Conservation (phyloP, 441 rosid species). For the Francoa sonchifolia region DNA sequence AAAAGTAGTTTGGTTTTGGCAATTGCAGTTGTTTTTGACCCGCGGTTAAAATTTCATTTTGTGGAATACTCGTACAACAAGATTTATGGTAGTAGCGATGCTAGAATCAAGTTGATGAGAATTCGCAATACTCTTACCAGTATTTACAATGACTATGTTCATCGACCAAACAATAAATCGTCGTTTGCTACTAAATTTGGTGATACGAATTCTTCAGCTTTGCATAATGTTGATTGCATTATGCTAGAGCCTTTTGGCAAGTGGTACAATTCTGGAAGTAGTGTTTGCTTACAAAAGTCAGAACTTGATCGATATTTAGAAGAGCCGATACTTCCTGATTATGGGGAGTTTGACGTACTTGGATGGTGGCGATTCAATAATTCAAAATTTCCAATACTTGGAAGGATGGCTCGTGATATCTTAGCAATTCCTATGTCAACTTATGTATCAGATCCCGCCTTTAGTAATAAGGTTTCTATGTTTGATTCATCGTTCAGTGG, state of each 20-base stretch:
- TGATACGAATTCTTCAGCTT: background rate
- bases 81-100: slow-evolving; percentile 1
- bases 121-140: background rate
- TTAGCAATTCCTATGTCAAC: slow-evolving; percentile 1
- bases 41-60: background rate
- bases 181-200: background rate
- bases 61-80: background rate
- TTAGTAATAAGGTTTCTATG: background rate
- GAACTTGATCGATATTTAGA: slow-evolving; percentile 1
- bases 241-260: background rate
- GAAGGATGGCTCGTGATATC: slow-evolving; percentile 6
- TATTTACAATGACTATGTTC: background rate
- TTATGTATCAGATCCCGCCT: background rate
- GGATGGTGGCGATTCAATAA: background rate
- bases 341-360: background rate
- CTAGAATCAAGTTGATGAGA: background rate
- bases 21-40: slow-evolving; percentile 1
- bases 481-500: background rate
- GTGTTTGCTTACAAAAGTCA: background rate
- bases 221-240: background rate
- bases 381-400: background rate
- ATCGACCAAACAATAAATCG: no score
- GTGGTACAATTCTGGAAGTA: background rate
- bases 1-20: background rate
- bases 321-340: background rate